Percentiles rank a stretch among this genome's conserved stretches.
Conservation (phyloP, 2,329 filamentous ascomycete species). For the Biscogniauxia sp. region DNA sequence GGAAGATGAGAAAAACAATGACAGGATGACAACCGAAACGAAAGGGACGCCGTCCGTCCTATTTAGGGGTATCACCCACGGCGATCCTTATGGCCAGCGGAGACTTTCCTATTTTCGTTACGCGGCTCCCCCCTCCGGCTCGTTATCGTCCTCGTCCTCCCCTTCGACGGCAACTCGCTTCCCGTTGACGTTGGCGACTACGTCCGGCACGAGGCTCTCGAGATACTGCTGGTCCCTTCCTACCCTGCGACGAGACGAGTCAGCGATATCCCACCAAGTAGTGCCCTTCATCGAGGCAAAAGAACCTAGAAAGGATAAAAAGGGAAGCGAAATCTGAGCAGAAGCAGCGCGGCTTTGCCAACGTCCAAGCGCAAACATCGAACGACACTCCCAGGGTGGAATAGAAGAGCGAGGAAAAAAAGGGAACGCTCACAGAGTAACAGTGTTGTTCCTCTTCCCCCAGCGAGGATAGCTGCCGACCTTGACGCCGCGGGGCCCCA, state of each 20-base stretch:
- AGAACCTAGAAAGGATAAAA: background rate
- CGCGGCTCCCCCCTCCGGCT: constrained; percentile 11
- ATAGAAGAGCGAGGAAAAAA: no score
- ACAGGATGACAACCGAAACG: no score
- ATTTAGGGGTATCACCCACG: background rate
- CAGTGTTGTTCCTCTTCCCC: constrained; percentile 83
- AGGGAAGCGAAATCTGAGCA: no score
- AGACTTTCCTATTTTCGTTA: background rate
- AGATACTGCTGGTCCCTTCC: constrained; percentile 72
- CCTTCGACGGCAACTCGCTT: constrained; percentile 68
- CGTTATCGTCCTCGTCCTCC: constrained; percentile 68
- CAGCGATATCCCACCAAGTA: background rate
- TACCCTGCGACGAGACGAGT: constrained; percentile 42
- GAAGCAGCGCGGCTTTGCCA: no score
- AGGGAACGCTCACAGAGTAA: constrained; percentile 59
- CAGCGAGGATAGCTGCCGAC: constrained; percentile 94
- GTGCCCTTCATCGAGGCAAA: background rate
- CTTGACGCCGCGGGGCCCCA: constrained; percentile 77
- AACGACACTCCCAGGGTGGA: no score
- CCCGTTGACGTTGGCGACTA: constrained; percentile 74
- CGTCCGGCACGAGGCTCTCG: constrained; percentile 75
- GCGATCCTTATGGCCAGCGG: background rate
- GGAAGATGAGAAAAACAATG: no score
- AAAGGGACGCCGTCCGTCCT: no score
- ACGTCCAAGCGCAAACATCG: no score